Evolutionary conservation across 2,329 filamentous ascomycete species (phyloP).

Genomic region (Penicillium rolfsii): DNA sequence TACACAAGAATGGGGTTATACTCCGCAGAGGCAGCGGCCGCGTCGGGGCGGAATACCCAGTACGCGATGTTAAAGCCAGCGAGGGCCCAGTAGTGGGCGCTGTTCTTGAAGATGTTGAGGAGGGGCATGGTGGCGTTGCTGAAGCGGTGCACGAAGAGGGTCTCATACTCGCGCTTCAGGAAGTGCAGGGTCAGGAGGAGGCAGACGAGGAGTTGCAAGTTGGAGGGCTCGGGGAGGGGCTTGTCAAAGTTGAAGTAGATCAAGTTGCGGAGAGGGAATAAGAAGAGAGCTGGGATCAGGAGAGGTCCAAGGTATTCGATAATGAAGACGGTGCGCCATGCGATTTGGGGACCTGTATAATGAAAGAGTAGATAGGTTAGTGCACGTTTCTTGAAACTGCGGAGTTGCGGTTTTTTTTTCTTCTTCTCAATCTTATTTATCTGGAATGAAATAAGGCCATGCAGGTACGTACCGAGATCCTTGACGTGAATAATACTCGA

Average conservation of each 20-base stretch:
- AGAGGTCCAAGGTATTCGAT: conserved; percentile 94
- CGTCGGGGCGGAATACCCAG: conserved; percentile 79
- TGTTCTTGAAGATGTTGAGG: conserved; percentile 92
- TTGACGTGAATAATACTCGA: conserved; percentile 77
- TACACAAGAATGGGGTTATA: conserved; percentile 62
- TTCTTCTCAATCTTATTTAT: background rate
- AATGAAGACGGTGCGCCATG: conserved; percentile 91
- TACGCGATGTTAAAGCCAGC: conserved; percentile 80
- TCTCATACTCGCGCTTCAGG: conserved; percentile 92
- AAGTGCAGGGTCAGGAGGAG: conserved; percentile 80
- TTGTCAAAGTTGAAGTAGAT: conserved; percentile 63
- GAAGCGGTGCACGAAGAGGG: conserved; percentile 92
- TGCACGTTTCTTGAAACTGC: conserved; percentile 24
- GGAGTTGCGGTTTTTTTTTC: background rate
- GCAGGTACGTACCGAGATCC: conserved; percentile 72
- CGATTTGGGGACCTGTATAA: conserved; percentile 76
- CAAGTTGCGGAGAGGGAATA: conserved; percentile 71
- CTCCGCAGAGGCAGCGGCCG: conserved; percentile 62
- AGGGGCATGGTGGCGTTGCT: conserved; percentile 91
- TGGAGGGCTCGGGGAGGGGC: conserved; percentile 59
- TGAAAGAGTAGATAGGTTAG: conserved; percentile 5
- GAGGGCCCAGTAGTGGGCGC: conserved; percentile 87
- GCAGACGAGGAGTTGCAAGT: conserved; percentile 72
- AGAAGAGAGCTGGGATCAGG: conserved; percentile 76
- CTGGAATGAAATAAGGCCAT: background rate